A percentile compares a stretch with the other conserved stretches of the same genome.
Conservation (phyloP, 2,329 filamentous ascomycete genomes). For the Arthrobotrys iridis region DNA sequence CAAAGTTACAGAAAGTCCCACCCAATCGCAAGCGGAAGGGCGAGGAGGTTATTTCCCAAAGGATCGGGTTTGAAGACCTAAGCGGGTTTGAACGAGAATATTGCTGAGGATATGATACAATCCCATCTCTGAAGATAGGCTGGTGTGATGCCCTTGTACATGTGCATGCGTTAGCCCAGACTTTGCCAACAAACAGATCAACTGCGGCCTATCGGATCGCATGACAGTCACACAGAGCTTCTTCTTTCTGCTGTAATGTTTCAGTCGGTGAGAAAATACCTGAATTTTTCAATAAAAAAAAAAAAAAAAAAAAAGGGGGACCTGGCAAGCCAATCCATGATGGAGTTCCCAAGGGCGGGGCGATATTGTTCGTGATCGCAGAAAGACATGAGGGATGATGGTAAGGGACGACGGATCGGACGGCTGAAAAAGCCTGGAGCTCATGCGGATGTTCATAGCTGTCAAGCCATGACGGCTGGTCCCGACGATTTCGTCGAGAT, state of each 20-base stretch:
- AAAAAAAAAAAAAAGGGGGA: conserved; percentile 1
- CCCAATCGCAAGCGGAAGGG: not conserved
- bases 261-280: not conserved
- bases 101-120: conserved; percentile 29
- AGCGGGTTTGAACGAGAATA: not conserved
- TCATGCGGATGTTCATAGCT: not conserved
- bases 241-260: conserved; percentile 15
- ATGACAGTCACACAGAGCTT: conserved; percentile 32
- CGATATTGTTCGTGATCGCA: not conserved
- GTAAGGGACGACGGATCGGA: conserved; percentile 3
- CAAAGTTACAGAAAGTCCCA: conserved; percentile 8
- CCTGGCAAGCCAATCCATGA: conserved; percentile 6
- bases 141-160: conserved; percentile 12
- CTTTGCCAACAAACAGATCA: conserved; percentile 23
- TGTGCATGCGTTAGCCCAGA: conserved; percentile 22
- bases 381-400: not conserved
- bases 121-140: conserved; percentile 15
- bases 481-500: not conserved
- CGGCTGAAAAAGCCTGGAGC: conserved; percentile 9
- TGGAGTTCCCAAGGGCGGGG: not conserved
- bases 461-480: conserved; percentile 1
- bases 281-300: not conserved
- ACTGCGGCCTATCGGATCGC: conserved; percentile 30
- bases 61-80: not conserved
- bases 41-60: not conserved